Evolutionary conservation across 192 early-diverging fungal species (phyloP).

Genomic region (Phycomyces blakesleeanus): DNA sequence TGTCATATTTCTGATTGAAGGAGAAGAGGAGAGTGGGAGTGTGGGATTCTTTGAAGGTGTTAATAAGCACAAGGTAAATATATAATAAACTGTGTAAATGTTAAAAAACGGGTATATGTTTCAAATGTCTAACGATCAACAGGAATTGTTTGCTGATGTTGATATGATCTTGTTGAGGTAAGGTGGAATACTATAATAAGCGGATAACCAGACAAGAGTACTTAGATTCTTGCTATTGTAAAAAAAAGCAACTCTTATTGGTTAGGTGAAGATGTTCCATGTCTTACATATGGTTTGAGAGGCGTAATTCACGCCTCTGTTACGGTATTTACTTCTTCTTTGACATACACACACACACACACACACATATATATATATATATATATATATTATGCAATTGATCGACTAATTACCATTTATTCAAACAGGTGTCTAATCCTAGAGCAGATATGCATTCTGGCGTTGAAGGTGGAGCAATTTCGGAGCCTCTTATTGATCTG

Average conservation of each 20-base stretch:
- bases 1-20: conserved; percentile 75
- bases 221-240: conserved; percentile 25
- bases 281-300: conserved; percentile 76
- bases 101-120: too few relatives aligned
- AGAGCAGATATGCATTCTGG: conserved; percentile 71
- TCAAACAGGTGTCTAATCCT: conserved; percentile 33
- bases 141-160: conserved; percentile 42
- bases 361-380: too few relatives aligned
- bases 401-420: neutral
- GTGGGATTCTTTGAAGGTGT: conserved; percentile 62
- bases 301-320: conserved; percentile 68
- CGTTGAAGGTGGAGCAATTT: conserved; percentile 71
- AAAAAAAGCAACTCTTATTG: conserved; percentile 68
- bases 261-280: conserved; percentile 73
- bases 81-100: too few relatives aligned
- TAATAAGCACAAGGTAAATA: conserved; percentile 44
- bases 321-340: conserved; percentile 42
- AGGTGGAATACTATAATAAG: neutral
- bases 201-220: conserved; percentile 15
- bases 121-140: too few relatives aligned
- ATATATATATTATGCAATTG: too few relatives aligned
- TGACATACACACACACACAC: neutral
- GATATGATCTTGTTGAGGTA: conserved; percentile 56
- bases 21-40: conserved; percentile 77
- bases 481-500: conserved; percentile 66